These are phyloP conservation scores for Tuber brumale DNA, from an alignment of 495 filamentous ascomycete genomes.

Conservation along the genomic window DNA sequence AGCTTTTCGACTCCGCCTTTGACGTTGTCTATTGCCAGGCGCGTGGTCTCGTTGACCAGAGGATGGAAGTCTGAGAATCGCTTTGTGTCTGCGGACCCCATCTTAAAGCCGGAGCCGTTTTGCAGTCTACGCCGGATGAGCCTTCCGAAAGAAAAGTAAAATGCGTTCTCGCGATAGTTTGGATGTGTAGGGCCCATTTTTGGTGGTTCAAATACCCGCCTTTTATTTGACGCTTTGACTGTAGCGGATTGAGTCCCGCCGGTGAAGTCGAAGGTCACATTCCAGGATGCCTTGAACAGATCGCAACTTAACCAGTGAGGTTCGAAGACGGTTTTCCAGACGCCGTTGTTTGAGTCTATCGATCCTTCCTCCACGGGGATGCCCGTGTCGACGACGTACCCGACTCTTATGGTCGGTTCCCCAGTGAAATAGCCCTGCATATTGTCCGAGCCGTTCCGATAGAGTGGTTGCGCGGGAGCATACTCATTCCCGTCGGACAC, in stretches of 20 bases:
- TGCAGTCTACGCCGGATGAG: neutral
- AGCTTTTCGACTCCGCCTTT: conserved; percentile 3
- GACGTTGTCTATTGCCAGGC: neutral
- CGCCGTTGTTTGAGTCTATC: neutral
- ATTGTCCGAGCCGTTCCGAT: neutral
- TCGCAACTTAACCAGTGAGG: conserved; percentile 1
- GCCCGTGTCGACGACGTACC: neutral
- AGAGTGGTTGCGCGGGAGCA: neutral
- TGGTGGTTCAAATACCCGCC: neutral
- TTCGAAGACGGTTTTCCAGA: neutral
- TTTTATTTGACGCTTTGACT: neutral
- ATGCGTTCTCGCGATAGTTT: neutral
- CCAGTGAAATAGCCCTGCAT: neutral
- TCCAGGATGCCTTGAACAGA: neutral
- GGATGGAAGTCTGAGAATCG: neutral
- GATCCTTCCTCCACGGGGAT: neutral
- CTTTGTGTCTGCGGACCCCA: neutral
- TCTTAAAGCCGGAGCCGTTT: neutral
- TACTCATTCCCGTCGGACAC: neutral
- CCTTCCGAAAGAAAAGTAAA: neutral
- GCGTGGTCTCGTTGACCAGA: neutral
- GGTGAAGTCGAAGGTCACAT: neutral
- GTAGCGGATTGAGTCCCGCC: neutral
- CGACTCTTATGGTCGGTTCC: neutral
- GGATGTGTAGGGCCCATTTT: neutral